phyloP scores from a whole-genome alignment of 192 early-diverging fungal species.

The Endogone sp. region DNA sequence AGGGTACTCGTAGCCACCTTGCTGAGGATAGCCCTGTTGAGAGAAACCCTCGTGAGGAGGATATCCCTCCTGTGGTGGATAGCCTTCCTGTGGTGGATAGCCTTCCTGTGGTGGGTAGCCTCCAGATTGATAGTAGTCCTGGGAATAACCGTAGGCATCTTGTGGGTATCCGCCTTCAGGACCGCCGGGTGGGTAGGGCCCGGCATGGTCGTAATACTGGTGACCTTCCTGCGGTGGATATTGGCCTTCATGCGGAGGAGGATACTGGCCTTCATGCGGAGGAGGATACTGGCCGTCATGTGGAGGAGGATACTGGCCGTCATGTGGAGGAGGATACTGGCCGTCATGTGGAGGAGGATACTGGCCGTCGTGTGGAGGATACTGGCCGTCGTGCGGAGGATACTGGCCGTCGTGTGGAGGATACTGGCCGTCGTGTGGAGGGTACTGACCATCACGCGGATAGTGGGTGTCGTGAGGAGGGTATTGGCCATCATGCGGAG shows the following conservation, averaged over 20 bases:
- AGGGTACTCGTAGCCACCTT: constrained; percentile 23
- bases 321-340: background rate
- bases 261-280: background rate
- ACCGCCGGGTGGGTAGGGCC: background rate
- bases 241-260: background rate
- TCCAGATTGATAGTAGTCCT: background rate
- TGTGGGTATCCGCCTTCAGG: background rate
- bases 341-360: background rate
- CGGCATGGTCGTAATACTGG: background rate
- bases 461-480: background rate
- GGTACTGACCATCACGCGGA: background rate
- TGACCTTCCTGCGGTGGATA: background rate
- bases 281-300: background rate
- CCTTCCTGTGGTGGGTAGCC: constrained; percentile 1
- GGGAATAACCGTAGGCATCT: background rate
- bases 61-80: background rate
- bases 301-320: background rate
- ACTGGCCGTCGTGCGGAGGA: background rate
- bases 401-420: background rate
- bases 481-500: background rate
- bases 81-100: background rate
- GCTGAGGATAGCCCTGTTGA: constrained; percentile 12
- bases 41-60: background rate
- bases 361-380: background rate
- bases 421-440: background rate